phyloP scores from a whole-genome alignment of 768 basidiomycete genomes.

The Amanita polypyramis region DNA sequence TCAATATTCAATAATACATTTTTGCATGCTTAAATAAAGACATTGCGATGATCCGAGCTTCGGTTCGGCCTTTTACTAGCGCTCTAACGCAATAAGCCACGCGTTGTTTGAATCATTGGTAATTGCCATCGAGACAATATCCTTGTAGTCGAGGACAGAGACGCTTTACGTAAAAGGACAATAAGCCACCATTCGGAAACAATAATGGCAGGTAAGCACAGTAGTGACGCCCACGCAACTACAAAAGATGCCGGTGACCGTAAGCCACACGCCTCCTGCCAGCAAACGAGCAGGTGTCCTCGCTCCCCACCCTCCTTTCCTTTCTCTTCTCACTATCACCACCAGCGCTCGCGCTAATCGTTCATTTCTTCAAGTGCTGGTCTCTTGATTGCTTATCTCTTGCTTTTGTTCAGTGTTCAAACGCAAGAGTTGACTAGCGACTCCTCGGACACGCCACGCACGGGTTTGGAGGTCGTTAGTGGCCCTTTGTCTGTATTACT shows the following conservation, averaged over 20 bases:
- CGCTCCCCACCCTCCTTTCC: neutral
- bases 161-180: neutral
- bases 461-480: neutral
- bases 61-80: too few species aligned
- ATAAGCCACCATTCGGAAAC: neutral
- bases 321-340: neutral
- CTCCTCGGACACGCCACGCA: neutral
- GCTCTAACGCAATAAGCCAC: too few species aligned
- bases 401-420: neutral
- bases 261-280: neutral
- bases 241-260: neutral
- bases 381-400: constrained; percentile 1
- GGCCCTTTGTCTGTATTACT: too few species aligned
- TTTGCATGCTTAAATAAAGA: too few species aligned
- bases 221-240: neutral
- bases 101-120: too few species aligned
- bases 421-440: neutral
- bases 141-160: too few species aligned
- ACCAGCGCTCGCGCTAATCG: neutral
- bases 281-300: constrained; percentile 1
- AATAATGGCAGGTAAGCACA: neutral
- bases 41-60: too few species aligned
- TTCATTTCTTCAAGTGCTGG: constrained; percentile 4
- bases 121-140: too few species aligned
- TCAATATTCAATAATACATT: too few species aligned